These are phyloP conservation scores for Rhipidocladum racemiflorum DNA, from an alignment of 176 grass and related monocot species.

Conservation along the genomic window DNA sequence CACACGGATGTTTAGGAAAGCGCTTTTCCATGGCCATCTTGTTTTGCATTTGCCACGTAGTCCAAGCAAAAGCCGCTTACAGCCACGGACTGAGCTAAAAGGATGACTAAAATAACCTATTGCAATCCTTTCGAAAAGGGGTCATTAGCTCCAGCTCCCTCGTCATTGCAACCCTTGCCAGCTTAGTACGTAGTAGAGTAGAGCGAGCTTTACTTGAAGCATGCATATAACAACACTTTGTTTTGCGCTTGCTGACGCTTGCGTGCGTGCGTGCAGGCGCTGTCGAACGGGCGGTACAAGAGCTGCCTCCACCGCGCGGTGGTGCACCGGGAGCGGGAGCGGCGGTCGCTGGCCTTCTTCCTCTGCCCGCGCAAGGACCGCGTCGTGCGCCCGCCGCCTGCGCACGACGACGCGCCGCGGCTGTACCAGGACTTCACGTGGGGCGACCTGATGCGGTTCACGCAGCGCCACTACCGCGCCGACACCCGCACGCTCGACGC, in stretches of 20 bases:
- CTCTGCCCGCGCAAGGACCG: conserved; percentile 62
- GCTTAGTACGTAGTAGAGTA: not conserved
- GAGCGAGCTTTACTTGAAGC: not conserved
- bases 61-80: too few species aligned
- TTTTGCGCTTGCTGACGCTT: not conserved
- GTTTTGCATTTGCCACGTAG: too few species aligned
- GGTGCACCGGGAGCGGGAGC: conserved; percentile 60
- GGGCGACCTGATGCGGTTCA: conserved; percentile 65
- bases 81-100: too few species aligned
- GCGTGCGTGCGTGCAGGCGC: conserved; percentile 35
- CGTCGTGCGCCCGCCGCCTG: conserved; percentile 56
- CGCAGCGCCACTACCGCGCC: conserved; percentile 69
- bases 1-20: too few species aligned
- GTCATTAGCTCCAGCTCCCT: not conserved
- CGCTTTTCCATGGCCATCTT: too few species aligned
- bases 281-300: conserved; percentile 84
- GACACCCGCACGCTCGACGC: conserved; percentile 59
- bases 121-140: not conserved
- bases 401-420: not conserved
- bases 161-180: not conserved
- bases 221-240: not conserved
- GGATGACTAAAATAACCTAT: too few species aligned
- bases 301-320: conserved; percentile 88
- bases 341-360: conserved; percentile 82
- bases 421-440: conserved; percentile 88